These are phyloP conservation scores for Collybia sordida DNA, from an alignment of 768 basidiomycete species.

Conservation along the genomic window DNA sequence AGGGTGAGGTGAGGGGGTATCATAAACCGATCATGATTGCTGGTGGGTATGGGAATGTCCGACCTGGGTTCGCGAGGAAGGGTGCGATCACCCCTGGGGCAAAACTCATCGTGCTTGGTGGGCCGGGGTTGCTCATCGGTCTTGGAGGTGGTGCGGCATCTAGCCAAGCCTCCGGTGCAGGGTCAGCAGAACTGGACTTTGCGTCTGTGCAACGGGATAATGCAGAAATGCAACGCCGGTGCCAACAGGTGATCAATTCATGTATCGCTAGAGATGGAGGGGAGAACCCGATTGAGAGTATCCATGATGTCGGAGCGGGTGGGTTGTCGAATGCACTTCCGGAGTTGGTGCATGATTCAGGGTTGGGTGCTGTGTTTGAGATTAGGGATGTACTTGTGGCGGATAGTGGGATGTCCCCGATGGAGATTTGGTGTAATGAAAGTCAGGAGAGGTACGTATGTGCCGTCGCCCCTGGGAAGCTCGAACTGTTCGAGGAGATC, in stretches of 20 bases:
- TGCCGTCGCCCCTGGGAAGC: constrained; percentile 70
- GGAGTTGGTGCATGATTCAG: constrained; percentile 94
- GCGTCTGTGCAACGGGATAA: constrained; percentile 98
- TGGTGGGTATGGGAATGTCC: constrained; percentile 93
- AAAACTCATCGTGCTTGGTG: constrained; percentile 90
- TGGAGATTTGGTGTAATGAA: constrained; percentile 99
- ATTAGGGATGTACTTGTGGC: constrained; percentile 92
- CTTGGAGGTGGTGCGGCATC: constrained; percentile 96
- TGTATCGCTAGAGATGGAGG: constrained; percentile 62
- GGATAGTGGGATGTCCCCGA: constrained; percentile 93
- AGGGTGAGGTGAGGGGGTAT: constrained; percentile 86
- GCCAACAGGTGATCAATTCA: constrained; percentile 96
- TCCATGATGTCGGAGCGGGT: constrained; percentile 98
- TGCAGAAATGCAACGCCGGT: constrained; percentile 96
- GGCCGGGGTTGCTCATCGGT: constrained; percentile 95
- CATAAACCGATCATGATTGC: constrained; percentile 99
- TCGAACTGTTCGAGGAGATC: constrained; percentile 67
- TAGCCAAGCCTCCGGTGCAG: constrained; percentile 87
- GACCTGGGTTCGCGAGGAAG: constrained; percentile 81
- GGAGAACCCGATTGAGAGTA: constrained; percentile 85
- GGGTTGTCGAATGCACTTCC: constrained; percentile 96
- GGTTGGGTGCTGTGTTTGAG: constrained; percentile 89
- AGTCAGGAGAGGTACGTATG: constrained; percentile 97
- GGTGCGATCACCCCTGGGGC: constrained; percentile 74
- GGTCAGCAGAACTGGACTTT: constrained; percentile 93